phyloP scores from a whole-genome alignment of 169 alveolate genomes.

The Plasmodium vivax region DNA sequence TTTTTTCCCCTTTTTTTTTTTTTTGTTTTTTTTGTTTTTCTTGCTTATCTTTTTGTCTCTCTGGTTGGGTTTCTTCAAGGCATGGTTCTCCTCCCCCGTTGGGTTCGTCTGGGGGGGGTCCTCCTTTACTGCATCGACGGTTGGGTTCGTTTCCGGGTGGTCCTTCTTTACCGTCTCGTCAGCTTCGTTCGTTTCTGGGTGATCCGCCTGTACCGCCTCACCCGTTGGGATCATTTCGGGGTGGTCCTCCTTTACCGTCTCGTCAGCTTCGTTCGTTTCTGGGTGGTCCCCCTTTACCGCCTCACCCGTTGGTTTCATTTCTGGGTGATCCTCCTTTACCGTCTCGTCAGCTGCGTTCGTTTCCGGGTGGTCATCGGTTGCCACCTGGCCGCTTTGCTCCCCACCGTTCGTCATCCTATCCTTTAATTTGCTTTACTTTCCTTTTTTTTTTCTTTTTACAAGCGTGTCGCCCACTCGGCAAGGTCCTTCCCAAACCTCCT shows the following conservation, averaged over 20 bases:
- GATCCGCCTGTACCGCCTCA: no score
- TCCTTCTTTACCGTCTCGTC: no score
- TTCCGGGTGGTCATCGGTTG: neutral
- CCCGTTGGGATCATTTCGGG: no score
- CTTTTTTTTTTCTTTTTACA: neutral
- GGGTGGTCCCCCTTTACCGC: neutral
- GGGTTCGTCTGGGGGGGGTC: neutral
- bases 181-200: no score
- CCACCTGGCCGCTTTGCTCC: neutral
- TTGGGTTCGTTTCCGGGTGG: no score
- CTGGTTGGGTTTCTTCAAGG: neutral
- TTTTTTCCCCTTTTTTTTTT: neutral
- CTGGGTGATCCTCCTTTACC: neutral
- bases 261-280: neutral
- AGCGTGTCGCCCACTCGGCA: neutral
- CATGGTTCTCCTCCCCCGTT: neutral
- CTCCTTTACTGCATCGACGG: neutral
- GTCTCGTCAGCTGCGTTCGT: neutral
- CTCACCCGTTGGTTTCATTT: neutral
- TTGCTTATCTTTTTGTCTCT: neutral
- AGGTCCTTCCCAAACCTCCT: neutral
- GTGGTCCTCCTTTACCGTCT: no score
- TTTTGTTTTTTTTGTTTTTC: neutral
- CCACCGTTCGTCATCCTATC: neutral
- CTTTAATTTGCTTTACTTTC: neutral